Evolutionary conservation across 106 monocot genomes (phyloP), one percentile per base, ranked within the genome.

Genomic region (Allium sativum): DNA sequence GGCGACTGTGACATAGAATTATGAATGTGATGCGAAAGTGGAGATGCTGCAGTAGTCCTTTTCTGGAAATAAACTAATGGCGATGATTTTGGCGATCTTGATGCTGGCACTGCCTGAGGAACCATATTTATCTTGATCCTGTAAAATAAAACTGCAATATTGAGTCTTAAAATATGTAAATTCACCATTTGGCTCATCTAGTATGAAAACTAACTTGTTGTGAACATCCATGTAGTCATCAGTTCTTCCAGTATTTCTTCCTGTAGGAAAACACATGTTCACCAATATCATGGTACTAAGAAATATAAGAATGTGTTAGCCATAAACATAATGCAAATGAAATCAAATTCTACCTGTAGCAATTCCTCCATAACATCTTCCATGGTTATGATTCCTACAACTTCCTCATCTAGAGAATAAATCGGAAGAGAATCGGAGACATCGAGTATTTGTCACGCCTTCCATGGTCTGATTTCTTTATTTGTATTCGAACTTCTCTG

Each of bases 351-450:
- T 47, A 8, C 98, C 92, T 98, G 98, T 63, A 98, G 74, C 57
- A 98, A 63, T 78, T 98, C 92, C 76, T 98, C 98, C 82, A 98
- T 98, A 59, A 98, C 82, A 73, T 98, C 92, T 78, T 98, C 98
- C 98, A 98, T 98, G 48, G 98, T 98, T 68, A 98, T 98, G 71
- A 98, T 98, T 52, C 98, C 98, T 59, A 98, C 76, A 20, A 84
- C 98, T 73, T 85, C 92, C 53, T 88, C 88, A 74, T 88, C 88
- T 58, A 68, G 62, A 51, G 80, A 73, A 77, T 88, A 85, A 70
- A 78, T 92, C 48, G 98, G 88, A 65, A 98, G 76, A 55, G 88
- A 78, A 44, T 88, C 85, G 11, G 74, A 72, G 60, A 80, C 74
- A 77, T 88, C 83, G 76, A 92, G 84, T 70, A 98, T 92, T 88